These are phyloP conservation scores for Talaromyces sp. DNA, from an alignment of 2,329 filamentous ascomycete species.

Conservation along the genomic window DNA sequence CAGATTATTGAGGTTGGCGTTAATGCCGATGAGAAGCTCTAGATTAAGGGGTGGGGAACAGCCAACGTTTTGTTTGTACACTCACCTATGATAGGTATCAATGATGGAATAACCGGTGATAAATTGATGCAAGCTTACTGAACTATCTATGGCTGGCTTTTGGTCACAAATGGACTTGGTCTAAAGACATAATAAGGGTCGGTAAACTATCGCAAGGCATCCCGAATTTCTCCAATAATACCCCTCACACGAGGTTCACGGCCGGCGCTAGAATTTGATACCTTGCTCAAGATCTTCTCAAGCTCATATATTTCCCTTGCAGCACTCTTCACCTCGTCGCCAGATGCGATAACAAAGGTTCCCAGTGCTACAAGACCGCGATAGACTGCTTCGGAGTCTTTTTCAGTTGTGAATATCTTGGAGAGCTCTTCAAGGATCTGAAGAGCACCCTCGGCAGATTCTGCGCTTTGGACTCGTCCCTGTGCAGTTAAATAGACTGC, in stretches of 20 bases:
- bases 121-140: conserved; percentile 5
- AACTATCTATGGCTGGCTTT: conserved; percentile 10
- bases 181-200: background rate
- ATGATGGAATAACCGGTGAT: background rate
- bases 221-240: conserved; percentile 57
- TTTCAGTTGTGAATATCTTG: conserved; percentile 62
- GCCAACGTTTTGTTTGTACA: background rate
- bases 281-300: conserved; percentile 45
- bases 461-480: conserved; percentile 35
- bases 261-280: conserved; percentile 49
- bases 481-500: conserved; percentile 64
- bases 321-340: conserved; percentile 57
- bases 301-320: conserved; percentile 58
- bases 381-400: conserved; percentile 79
- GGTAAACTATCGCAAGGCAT: conserved; percentile 35
- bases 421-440: conserved; percentile 61
- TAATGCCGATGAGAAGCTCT: conserved; percentile 37
- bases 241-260: conserved; percentile 61
- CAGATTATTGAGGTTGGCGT: conserved; percentile 75
- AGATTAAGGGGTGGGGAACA: no score
- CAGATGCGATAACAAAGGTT: conserved; percentile 63
- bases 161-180: background rate
- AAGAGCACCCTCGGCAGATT: conserved; percentile 49
- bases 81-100: background rate
- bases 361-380: conserved; percentile 78